Percentiles rank a stretch among this genome's conserved stretches.
Conservation (phyloP, 129 eudicot species). For the Scalesia atractyloides region DNA sequence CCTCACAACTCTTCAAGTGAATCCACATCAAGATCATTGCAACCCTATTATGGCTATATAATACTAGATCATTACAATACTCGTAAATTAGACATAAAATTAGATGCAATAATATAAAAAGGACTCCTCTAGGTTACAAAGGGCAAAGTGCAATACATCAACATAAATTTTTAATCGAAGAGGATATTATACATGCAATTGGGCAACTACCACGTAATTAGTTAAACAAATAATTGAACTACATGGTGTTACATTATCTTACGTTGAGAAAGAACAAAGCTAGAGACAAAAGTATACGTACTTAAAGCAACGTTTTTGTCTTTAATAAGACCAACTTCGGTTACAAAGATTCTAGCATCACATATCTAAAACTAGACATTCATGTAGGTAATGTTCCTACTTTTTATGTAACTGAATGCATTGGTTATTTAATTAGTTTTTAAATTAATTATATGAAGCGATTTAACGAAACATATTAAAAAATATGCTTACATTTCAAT, state of each 20-base stretch:
- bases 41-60: not conserved
- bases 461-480: not conserved
- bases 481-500: not conserved
- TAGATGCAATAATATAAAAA: not conserved
- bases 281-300: conserved; percentile 8
- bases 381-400: not conserved
- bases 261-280: not conserved
- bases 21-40: too few relatives aligned
- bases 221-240: not conserved
- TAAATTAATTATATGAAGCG: not conserved
- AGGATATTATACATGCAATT: conserved; percentile 9
- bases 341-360: conserved; percentile 8
- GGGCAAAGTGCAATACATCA: not conserved
- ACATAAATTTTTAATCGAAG: not conserved
- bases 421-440: not conserved
- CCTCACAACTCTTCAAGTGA: too few relatives aligned
- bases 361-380: not conserved
- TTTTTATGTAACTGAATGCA: not conserved
- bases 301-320: not conserved
- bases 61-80: not conserved
- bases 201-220: not conserved
- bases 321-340: conserved; percentile 3
- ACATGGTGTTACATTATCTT: conserved; percentile 2
- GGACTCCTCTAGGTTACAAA: conserved; percentile 15
- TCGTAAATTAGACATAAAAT: not conserved